These are phyloP conservation scores for Coemansia aciculifera DNA, from an alignment of 192 early-diverging fungal genomes.

Conservation along the genomic window DNA sequence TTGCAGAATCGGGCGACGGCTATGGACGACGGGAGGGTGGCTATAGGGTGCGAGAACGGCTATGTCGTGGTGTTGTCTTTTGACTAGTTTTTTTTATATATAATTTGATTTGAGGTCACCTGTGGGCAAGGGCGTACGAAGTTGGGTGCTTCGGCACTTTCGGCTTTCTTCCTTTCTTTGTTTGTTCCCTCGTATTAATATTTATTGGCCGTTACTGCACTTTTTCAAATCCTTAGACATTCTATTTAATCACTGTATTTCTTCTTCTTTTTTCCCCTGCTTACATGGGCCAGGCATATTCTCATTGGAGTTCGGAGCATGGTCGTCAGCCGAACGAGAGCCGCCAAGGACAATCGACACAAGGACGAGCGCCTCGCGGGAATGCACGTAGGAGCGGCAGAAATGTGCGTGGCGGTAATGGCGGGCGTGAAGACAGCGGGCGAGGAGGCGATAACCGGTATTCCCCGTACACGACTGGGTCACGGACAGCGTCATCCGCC, in stretches of 20 bases:
- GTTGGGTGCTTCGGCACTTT: neutral
- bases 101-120: neutral
- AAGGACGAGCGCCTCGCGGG: neutral
- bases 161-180: neutral
- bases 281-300: conserved; percentile 41
- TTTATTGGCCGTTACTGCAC: neutral
- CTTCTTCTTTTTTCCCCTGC: neutral
- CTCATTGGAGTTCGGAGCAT: conserved; percentile 14
- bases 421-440: conserved; percentile 8
- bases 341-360: neutral
- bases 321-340: neutral
- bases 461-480: conserved; percentile 24
- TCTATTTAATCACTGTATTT: neutral
- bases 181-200: neutral
- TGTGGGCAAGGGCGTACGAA: neutral
- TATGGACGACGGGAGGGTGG: conserved; percentile 41
- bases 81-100: conserved; percentile 20
- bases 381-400: neutral
- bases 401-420: neutral
- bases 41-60: conserved; percentile 44
- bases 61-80: conserved; percentile 43
- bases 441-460: conserved; percentile 12
- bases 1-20: conserved; percentile 19
- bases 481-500: neutral
- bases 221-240: neutral